Base-by-base conservation (phyloP, 148 eudicot genomes). In the Bassia scoparia region DNA sequence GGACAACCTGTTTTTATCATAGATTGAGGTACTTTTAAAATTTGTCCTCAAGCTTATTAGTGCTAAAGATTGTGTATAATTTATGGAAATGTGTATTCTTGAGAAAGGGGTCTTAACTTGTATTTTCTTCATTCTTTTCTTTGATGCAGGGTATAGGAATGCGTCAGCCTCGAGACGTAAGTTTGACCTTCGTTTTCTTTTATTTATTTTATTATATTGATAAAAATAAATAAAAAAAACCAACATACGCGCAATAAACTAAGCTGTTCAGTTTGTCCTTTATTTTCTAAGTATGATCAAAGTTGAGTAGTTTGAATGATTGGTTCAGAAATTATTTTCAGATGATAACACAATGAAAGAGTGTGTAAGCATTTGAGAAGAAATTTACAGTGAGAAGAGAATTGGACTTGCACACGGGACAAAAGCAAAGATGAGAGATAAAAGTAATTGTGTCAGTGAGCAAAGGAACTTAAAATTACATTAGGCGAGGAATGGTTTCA, bases 131-230 rank as follows among this genome's bases (percentile, higher is more conserved):
- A 69, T 23, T 68, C 63, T 3, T 52, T 63, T 62, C n/a, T n/a
- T n/a, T n/a, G 56, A 62, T 87, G 76, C 97, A 96, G 99, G 97
- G 41, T 96, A 90, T 67, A 86, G 99, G 83, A 87, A 77, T 79
- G 88, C 92, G 41, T 80, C 95, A 34, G 97, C 96, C 76, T 90
- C 96, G 99, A 92, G 68, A 85, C 89, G 99, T 96, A 89, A 87
- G 99, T 84, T 61, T 58, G 54, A n/a, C n/a, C n/a, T n/a, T n/a
- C n/a, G n/a, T n/a, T n/a, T n/a, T n/a, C n/a, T n/a, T n/a, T n/a
- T n/a, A n/a, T n/a, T n/a, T n/a, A n/a, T n/a, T n/a, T n/a, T n/a
- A n/a, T n/a, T n/a, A n/a, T n/a, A n/a, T n/a, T n/a, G n/a, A n/a
- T n/a, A n/a, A n/a, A n/a, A n/a, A n/a, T n/a, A n/a, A n/a, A n/a